Conservation (phyloP, 1,284 basidiomycete species). For the Cutaneotrichosporon cavernicola region DNA sequence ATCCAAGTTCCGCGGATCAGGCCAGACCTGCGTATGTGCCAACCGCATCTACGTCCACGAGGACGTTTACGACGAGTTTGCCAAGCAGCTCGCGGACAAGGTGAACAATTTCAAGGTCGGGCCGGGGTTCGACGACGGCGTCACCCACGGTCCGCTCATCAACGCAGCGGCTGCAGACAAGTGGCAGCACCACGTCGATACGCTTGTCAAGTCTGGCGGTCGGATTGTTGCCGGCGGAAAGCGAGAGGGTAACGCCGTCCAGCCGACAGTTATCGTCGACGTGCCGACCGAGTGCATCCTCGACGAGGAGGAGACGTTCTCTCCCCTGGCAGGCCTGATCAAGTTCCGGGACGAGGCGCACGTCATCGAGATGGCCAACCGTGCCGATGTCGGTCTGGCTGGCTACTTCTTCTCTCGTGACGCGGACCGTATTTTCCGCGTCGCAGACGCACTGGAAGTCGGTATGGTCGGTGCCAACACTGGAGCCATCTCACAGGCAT, state of each 20-base stretch:
- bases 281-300: constrained; percentile 65
- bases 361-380: constrained; percentile 81
- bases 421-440: constrained; percentile 85
- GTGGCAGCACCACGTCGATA: constrained; percentile 80
- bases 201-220: constrained; percentile 78
- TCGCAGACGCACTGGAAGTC: constrained; percentile 94
- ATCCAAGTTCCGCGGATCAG: constrained; percentile 88
- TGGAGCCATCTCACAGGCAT: constrained; percentile 63
- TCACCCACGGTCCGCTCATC: constrained; percentile 92
- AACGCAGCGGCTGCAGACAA: constrained; percentile 83
- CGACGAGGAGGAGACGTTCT: constrained; percentile 81
- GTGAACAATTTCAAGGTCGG: constrained; percentile 91
- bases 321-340: constrained; percentile 62
- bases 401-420: constrained; percentile 91
- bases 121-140: constrained; percentile 75
- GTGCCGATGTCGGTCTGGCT: constrained; percentile 80
- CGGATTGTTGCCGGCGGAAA: constrained; percentile 85
- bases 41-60: constrained; percentile 52
- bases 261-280: constrained; percentile 84
- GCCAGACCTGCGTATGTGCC: constrained; percentile 69
- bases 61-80: constrained; percentile 51
- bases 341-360: constrained; percentile 92
- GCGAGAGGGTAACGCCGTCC: constrained; percentile 68
- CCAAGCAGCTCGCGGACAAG: constrained; percentile 45
- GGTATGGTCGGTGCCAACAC: constrained; percentile 79